Evolutionary conservation across 116 monocot species (phyloP), one percentile per base, ranked within the genome.

Genomic region (Trichopus zeylanicus): DNA sequence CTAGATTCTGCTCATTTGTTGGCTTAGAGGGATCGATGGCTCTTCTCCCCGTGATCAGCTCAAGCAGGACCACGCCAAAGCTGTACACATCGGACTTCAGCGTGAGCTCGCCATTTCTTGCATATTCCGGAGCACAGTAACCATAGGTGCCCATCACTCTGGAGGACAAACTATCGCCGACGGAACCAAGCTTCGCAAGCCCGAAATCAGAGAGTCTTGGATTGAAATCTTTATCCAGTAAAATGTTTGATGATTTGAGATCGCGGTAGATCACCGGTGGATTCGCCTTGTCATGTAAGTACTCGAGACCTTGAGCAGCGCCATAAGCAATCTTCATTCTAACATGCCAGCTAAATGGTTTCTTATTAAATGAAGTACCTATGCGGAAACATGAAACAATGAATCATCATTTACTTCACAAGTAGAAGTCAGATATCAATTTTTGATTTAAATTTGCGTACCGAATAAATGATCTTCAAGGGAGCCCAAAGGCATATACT

Each of bases 221-320:
- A 10, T 63, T 78, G 63, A 74, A 67, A 7, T 55, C 29, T 23
- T 71, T 63, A 49, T 82, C 74, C 9, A 82, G 70, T 27, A 82
- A 48, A 33, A 82, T 77, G 49, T 78, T 82, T 0, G 78, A 73
- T 24, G 82, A 56, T 57, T 82, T 82, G 28, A 82, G 53, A 31
- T 82, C 82, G 1, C 82, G 66, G 46, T 82, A 82, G 34, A 82
- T 82, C 20, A 82, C 70, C 0, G 82, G 82, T 8, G 82, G 82
- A 28, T 78, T 70, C 5, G 78, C 82, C 59, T 72, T 74, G 29
- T 74, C 77, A 20, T 82, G 82, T 13, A 82, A 47, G 29, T 78
- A 82, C 23, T 77, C 74, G 0, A 82, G 59, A 3, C 82, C 82
- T 59, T 78, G 64, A 32, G 82, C 82, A 13, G 74, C 70, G 6